Conservation (phyloP, 805 yeast species). For the Candida tammaniensis region DNA sequence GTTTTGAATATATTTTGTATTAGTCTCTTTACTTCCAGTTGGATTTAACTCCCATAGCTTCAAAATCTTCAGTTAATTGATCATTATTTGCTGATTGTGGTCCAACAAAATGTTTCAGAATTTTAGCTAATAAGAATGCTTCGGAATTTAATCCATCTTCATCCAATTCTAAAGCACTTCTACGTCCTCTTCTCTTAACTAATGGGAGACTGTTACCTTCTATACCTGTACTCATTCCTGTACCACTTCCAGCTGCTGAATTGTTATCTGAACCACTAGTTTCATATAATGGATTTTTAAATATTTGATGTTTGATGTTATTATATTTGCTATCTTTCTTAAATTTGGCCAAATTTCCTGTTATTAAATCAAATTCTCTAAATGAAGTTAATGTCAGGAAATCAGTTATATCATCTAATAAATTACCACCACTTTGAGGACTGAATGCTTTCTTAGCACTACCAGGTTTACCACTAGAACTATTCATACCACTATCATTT, state of each 20-base stretch:
- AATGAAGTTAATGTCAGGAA: slow-evolving; percentile 39
- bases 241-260: slow-evolving; percentile 15
- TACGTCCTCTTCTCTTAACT: slow-evolving; percentile 36
- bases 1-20: slow-evolving; percentile 6
- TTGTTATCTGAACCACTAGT: slow-evolving; percentile 43
- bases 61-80: slow-evolving; percentile 34
- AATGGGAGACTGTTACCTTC: slow-evolving; percentile 12
- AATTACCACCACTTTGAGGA: slow-evolving; percentile 1
- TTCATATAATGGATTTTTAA: slow-evolving; percentile 40
- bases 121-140: slow-evolving; percentile 37
- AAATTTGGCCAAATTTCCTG: slow-evolving; percentile 32
- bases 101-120: slow-evolving; percentile 41
- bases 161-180: slow-evolving; percentile 16
- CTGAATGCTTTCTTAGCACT: not conserved
- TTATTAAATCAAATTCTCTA: slow-evolving; percentile 36
- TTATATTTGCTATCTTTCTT: slow-evolving; percentile 15
- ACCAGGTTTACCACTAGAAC: not conserved
- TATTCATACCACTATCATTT: not conserved
- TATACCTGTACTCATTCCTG: slow-evolving; percentile 7
- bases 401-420: slow-evolving; percentile 26
- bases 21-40: slow-evolving; percentile 27
- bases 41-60: slow-evolving; percentile 32
- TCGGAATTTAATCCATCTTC: slow-evolving; percentile 28
- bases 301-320: slow-evolving; percentile 36
- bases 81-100: slow-evolving; percentile 34